phyloP scores from a whole-genome alignment of 2,329 filamentous ascomycete genomes.

The Aspergillus aculeatus region DNA sequence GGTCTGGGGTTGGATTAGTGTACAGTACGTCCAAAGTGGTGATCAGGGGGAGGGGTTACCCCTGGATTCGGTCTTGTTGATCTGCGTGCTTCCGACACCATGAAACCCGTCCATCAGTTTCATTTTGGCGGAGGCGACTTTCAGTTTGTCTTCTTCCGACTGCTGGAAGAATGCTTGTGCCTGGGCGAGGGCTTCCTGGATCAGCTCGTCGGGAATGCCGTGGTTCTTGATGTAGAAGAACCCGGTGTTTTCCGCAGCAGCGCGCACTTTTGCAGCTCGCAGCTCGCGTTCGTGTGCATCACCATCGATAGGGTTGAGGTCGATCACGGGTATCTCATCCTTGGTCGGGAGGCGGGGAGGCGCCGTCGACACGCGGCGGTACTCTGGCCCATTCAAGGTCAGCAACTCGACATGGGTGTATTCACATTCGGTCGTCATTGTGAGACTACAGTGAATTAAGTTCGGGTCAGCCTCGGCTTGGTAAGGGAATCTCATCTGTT shows the following conservation, averaged over 20 bases:
- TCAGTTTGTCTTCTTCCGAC: constrained; percentile 45
- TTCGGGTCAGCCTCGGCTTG: not conserved
- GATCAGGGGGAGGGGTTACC: constrained; percentile 27
- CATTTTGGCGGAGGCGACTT: constrained; percentile 33
- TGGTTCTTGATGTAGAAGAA: constrained; percentile 59
- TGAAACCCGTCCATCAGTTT: constrained; percentile 52
- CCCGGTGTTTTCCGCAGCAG: constrained; percentile 52
- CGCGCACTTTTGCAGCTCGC: constrained; percentile 45
- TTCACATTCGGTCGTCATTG: not conserved
- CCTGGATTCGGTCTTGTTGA: constrained; percentile 31
- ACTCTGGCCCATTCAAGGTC: constrained; percentile 47
- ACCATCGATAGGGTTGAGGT: constrained; percentile 45
- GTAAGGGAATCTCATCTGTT: not conserved
- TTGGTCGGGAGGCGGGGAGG: constrained; percentile 42
- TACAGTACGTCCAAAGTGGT: not conserved
- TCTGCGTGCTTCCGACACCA: constrained; percentile 27
- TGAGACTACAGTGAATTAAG: not conserved
- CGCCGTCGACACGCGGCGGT: constrained; percentile 43
- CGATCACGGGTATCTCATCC: constrained; percentile 56
- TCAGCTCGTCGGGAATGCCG: constrained; percentile 39
- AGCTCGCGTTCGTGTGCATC: constrained; percentile 36
- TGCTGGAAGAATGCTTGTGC: constrained; percentile 50
- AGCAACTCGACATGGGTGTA: constrained; percentile 47
- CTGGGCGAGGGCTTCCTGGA: constrained; percentile 18
- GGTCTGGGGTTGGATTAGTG: constrained; percentile 35